Evolutionary conservation across 345 rosid species (phyloP).

Genomic region (Erucastrum elatum): DNA sequence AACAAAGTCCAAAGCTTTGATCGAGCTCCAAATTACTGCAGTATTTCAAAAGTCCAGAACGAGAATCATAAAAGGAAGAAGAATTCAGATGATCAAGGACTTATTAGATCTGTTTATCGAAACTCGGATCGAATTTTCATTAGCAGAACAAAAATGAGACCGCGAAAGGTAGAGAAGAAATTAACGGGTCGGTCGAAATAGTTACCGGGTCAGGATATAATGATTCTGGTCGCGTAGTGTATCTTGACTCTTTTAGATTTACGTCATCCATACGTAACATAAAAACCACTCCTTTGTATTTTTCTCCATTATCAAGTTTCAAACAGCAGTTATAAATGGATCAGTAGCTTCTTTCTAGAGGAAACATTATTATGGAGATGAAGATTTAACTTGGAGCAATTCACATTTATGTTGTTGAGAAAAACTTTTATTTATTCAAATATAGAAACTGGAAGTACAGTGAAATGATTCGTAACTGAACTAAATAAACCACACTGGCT

Average conservation of each 20-base stretch:
- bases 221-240: conserved; percentile 13
- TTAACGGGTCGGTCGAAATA: conserved; percentile 23
- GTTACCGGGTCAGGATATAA: conserved; percentile 23
- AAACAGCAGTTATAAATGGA: no score
- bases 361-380: background rate
- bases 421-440: conserved; percentile 4
- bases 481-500: background rate
- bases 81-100: background rate
- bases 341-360: no score
- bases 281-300: no score
- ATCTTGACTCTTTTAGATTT: background rate
- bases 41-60: background rate
- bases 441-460: conserved; percentile 14
- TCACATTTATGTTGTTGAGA: background rate
- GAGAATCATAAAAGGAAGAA: conserved; percentile 2
- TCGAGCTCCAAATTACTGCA: conserved; percentile 10
- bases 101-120: conserved; percentile 3
- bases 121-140: background rate
- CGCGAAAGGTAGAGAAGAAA: background rate
- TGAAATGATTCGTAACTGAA: background rate
- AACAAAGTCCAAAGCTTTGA: background rate
- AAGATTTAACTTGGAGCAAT: background rate
- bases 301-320: no score
- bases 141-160: background rate
- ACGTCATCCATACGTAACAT: background rate